These are phyloP conservation scores for Tubosaeta brunneosetosa DNA, from an alignment of 768 basidiomycete genomes.

Conservation along the genomic window DNA sequence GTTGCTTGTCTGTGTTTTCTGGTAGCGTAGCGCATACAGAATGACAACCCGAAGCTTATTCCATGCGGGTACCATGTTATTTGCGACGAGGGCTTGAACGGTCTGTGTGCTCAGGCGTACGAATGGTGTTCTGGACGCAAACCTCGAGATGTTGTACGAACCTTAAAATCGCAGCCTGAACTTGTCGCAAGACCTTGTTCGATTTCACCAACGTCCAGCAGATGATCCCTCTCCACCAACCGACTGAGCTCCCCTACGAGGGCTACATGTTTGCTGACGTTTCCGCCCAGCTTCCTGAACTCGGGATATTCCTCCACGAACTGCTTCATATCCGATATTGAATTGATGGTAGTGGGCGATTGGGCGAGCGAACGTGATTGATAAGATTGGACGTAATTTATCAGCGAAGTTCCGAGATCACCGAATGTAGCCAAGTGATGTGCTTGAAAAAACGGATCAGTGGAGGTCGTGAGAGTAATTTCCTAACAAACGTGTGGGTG, in stretches of 20 bases:
- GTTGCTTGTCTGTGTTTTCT: slow-evolving; percentile 79
- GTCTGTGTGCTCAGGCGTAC: slow-evolving; percentile 41
- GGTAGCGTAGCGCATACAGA: slow-evolving; percentile 90
- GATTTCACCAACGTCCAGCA: slow-evolving; percentile 88
- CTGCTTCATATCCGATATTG: slow-evolving; percentile 93
- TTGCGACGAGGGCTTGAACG: slow-evolving; percentile 74
- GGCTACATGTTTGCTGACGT: slow-evolving; percentile 98
- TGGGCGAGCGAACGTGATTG: slow-evolving; percentile 77
- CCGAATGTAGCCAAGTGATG: slow-evolving; percentile 93
- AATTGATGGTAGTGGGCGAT: slow-evolving; percentile 79
- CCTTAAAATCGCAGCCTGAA: slow-evolving; percentile 85
- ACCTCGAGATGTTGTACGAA: slow-evolving; percentile 28
- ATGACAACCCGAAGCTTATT: slow-evolving; percentile 90
- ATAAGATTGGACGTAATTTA: slow-evolving; percentile 91
- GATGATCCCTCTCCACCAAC: slow-evolving; percentile 77
- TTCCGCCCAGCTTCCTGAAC: slow-evolving; percentile 92
- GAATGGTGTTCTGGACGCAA: neutral
- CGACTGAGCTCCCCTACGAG: slow-evolving; percentile 94
- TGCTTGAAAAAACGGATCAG: slow-evolving; percentile 91
- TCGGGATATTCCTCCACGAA: slow-evolving; percentile 99
- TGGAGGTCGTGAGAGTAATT: slow-evolving; percentile 85
- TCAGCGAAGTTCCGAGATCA: slow-evolving; percentile 87
- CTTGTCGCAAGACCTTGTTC: slow-evolving; percentile 95
- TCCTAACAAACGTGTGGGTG: slow-evolving; percentile 50
- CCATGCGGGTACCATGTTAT: slow-evolving; percentile 61